phyloP scores from a whole-genome alignment of 148 eudicot species.

The Camellia granthamiana region DNA sequence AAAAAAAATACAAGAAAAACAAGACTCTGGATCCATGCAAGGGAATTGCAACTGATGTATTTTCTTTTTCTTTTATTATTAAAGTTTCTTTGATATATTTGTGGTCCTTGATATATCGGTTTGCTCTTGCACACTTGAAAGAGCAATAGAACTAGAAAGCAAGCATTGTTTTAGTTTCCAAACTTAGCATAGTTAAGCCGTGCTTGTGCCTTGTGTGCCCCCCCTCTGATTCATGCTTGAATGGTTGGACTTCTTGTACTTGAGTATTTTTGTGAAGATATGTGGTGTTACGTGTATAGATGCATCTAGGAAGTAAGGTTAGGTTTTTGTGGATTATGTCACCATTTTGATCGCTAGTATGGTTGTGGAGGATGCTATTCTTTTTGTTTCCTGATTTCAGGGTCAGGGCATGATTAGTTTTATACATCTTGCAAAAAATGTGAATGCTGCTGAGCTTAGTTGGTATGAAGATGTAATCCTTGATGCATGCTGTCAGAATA shows the following conservation, averaged over 20 bases:
- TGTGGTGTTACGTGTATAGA: background rate
- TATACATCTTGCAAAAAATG: slow-evolving; percentile 66
- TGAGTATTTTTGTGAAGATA: background rate
- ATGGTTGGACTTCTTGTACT: background rate
- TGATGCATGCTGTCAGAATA: slow-evolving; percentile 90
- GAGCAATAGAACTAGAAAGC: background rate
- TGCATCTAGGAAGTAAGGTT: background rate
- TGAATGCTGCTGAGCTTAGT: slow-evolving; percentile 62
- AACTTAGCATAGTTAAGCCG: background rate
- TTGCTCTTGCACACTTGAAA: background rate
- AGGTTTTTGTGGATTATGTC: background rate
- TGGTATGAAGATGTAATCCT: slow-evolving; percentile 82
- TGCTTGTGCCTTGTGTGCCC: background rate
- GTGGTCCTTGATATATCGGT: background rate
- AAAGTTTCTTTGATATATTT: background rate
- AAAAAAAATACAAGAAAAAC: background rate
- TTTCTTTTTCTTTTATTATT: background rate
- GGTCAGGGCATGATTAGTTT: slow-evolving; percentile 94
- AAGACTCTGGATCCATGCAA: background rate
- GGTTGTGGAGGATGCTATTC: background rate
- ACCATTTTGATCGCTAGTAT: background rate
- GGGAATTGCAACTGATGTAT: background rate
- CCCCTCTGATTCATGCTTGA: background rate
- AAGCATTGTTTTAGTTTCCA: no score
- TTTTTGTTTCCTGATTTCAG: slow-evolving; percentile 33